Evolutionary conservation across 179 eudicot genomes (phyloP).

Genomic region (Beta lomatogona): DNA sequence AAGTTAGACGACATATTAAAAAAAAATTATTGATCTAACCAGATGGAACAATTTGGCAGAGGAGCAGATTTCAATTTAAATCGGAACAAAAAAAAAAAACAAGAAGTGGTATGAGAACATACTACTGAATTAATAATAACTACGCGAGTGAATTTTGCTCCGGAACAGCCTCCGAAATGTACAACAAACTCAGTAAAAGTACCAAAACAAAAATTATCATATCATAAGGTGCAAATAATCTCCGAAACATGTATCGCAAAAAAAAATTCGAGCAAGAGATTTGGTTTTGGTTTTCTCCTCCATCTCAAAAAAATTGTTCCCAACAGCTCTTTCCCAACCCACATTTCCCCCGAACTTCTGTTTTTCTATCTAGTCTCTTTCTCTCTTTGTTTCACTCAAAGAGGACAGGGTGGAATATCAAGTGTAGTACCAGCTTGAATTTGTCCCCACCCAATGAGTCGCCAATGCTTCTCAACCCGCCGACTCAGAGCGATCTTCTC

Average conservation of each 20-base stretch:
- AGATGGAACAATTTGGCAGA: too few relatives aligned
- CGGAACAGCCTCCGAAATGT: constrained; percentile 5
- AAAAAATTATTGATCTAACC: too few relatives aligned
- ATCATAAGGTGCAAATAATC: constrained; percentile 23
- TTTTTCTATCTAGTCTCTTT: not conserved
- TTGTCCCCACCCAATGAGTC: constrained; percentile 97
- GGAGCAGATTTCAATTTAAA: too few relatives aligned
- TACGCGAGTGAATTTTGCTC: not conserved
- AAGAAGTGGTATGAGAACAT: not conserved
- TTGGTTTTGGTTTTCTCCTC: constrained; percentile 36
- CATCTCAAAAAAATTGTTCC: constrained; percentile 42
- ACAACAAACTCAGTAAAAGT: not conserved
- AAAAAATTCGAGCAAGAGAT: constrained; percentile 28
- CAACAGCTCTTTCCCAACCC: constrained; percentile 30
- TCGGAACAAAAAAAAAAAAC: not conserved
- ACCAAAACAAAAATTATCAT: constrained; percentile 4
- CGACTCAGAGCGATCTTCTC: constrained; percentile 96
- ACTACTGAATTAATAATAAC: not conserved
- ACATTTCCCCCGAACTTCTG: constrained; percentile 27
- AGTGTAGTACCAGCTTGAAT: constrained; percentile 88
- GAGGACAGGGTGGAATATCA: constrained; percentile 82
- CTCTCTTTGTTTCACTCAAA: constrained; percentile 39
- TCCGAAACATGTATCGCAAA: constrained; percentile 15
- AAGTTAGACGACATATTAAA: too few relatives aligned
- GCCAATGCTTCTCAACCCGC: constrained; percentile 97